Conservation (phyloP, 345 rosid genomes). For the Bruguiera gymnorhiza region DNA sequence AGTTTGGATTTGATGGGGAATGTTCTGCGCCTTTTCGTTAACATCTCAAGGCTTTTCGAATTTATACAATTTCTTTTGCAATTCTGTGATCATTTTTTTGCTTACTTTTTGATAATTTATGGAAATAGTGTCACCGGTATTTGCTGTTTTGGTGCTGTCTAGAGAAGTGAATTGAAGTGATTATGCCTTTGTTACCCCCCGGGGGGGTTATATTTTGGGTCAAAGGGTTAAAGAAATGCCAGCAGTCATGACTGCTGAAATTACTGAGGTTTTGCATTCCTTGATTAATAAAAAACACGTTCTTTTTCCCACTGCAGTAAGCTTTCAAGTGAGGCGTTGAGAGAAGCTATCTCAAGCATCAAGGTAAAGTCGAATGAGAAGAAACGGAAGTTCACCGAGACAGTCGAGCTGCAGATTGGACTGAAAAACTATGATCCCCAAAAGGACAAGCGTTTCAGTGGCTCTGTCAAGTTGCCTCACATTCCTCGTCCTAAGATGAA, state of each 20-base stretch:
- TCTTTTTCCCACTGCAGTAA: constrained; percentile 48
- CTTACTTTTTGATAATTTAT: too few species aligned
- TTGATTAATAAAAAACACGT: background rate
- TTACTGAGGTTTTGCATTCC: background rate
- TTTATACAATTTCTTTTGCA: too few species aligned
- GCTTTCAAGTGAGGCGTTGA: constrained; percentile 81
- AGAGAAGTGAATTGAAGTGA: too few species aligned
- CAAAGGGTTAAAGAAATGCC: too few species aligned
- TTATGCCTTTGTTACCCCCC: too few species aligned
- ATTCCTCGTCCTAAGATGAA: constrained; percentile 93
- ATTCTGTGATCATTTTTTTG: too few species aligned
- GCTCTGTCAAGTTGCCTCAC: constrained; percentile 87
- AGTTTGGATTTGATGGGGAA: too few species aligned
- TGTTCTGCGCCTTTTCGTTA: too few species aligned
- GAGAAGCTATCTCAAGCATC: constrained; percentile 73
- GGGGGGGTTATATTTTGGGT: background rate
- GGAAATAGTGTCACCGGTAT: too few species aligned
- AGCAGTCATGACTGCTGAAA: too few species aligned
- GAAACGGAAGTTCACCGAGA: constrained; percentile 75
- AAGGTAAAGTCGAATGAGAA: constrained; percentile 53
- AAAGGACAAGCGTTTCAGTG: constrained; percentile 92
- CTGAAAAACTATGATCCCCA: constrained; percentile 94
- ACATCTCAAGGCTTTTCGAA: too few species aligned
- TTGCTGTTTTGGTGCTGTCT: too few species aligned
- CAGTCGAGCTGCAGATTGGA: constrained; percentile 92